Evolutionary conservation across 441 rosid genomes (phyloP).

Genomic region (Euphorbia neoarborescens): DNA sequence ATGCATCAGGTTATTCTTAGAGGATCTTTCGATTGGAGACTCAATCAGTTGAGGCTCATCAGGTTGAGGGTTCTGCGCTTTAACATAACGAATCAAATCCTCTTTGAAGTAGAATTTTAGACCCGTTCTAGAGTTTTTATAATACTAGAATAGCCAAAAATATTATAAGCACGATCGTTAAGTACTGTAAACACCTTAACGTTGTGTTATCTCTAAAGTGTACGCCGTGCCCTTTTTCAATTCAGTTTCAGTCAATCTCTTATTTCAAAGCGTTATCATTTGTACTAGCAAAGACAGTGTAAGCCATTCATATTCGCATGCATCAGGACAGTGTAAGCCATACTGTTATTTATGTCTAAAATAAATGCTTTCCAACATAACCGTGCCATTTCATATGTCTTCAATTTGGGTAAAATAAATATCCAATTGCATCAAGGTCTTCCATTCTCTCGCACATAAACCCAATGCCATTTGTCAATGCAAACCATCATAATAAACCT

Average conservation of each 20-base stretch:
- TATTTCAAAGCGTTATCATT: neutral
- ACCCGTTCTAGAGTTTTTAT: slow-evolving; percentile 35
- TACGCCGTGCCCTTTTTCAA: neutral
- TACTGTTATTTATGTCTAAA: neutral
- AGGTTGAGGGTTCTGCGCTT: slow-evolving; percentile 20
- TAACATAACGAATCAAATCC: slow-evolving; percentile 31
- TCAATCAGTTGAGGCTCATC: slow-evolving; percentile 11
- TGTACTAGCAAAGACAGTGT: too few relatives aligned
- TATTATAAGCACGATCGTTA: slow-evolving; percentile 1
- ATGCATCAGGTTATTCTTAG: slow-evolving; percentile 20
- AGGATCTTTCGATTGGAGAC: slow-evolving; percentile 5
- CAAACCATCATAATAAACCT: neutral
- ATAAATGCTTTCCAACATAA: neutral
- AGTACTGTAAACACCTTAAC: neutral
- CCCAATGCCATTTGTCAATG: neutral
- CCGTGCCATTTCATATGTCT: neutral
- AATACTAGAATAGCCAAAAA: slow-evolving; percentile 35
- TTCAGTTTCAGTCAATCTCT: neutral
- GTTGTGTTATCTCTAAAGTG: neutral
- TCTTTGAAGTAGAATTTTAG: slow-evolving; percentile 42
- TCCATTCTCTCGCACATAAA: neutral
- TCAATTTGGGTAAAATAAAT: neutral
- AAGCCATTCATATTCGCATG: too few relatives aligned
- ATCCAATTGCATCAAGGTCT: neutral
- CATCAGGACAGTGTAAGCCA: neutral